Base-by-base conservation (phyloP, 352 stramenopile species). In the Thalassiosira livingstoniorum region DNA sequence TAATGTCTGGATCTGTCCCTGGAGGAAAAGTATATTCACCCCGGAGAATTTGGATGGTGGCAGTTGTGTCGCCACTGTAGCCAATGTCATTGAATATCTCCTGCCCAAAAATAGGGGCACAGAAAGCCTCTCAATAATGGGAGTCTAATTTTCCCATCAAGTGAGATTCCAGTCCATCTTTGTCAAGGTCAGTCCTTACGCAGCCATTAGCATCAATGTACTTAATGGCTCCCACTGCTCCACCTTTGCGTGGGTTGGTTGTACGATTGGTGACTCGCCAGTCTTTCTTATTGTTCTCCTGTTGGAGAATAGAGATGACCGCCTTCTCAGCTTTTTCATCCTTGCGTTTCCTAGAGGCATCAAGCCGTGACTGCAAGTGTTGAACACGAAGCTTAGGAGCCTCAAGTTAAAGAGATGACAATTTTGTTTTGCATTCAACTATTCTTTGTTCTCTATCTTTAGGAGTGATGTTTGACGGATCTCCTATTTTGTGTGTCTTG, bases 51-150 rank as follows among this genome's bases (percentile, higher is more conserved):
- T 13, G 2, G 29, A 39, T n/a, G 7, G 63, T 54, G 34, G 42
- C 27, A 15, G 39, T 13, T 13, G 53, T 57, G 34, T 66, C 55
- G 15, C 62, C 74, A 15, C 69, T 23, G 37, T 76, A 82, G n/a
- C 74, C 74, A 51, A 82, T 35, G 34, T 75, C 35, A 27, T 67
- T 34, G 10, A 34, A 55, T 4, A 82, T n/a, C 23, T 23, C 7
- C 10, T 64, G 63, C 3, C 4, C 25, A 37, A 43, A 76, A 0
- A 82, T 31, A 23, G 74, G 63, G 18, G 74, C 11, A 5, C 47
- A 25, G 4, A 29, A 27, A 27, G 5, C 21, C 5, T 29, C 4
- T 10, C 21, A n/a, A n/a, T 29, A 58, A n/a, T 47, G 39, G 39
- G 7, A 18, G 7, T 15, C 39, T 18, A 47, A 15, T 18, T 18